Evolutionary conservation across 176 grass and related monocot species (phyloP), one percentile per base, ranked within the genome.

Genomic region (Triticum turgidum): DNA sequence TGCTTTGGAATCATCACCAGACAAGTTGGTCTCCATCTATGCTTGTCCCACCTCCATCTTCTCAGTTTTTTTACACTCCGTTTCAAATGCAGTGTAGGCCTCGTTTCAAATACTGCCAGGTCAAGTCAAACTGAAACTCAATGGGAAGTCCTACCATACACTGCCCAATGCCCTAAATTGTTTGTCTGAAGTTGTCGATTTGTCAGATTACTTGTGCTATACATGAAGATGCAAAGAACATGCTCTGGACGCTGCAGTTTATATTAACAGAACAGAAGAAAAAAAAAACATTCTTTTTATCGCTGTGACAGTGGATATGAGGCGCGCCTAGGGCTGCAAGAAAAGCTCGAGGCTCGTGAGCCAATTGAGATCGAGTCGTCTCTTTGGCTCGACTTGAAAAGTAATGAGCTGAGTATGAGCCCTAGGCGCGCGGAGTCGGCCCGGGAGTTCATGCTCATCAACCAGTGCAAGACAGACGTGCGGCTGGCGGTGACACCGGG

Each of bases 361-460:
- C 44, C 44, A 45, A 45, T 45, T 4, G 11, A 45, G 44, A 45
- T 4, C 3, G 11, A 12, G 3, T 45, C 3, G 0, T 44, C 41
- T 44, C 25, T 42, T 44, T 44, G 41, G 41, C 41, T 44, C 41
- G 41, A 11, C 41, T 44, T 2, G 0, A 9, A 44, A 44, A 44
- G 11, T 9, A 44, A 44, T 44, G 2, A 44, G 41, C 44, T 11
- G 44, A 45, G 44, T 45, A 45, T 45, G 0, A 45, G 11, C 44
- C 42, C 44, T 33, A 84, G 54, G 32, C 21, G 1, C 4, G 78
- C 74, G 0, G 90, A 96, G 9, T 91, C 79, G 1, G 70, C 88
- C 4, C 79, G 92, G 10, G 73, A 91, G 3, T 94, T 98, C 87
- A 98, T 92, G 7, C 91, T 98, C 62, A 83, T 96, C 52, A 96